These are phyloP conservation scores for Cutaneotrichosporon cavernicola DNA, from an alignment of 1,284 basidiomycete genomes.

Conservation along the genomic window DNA sequence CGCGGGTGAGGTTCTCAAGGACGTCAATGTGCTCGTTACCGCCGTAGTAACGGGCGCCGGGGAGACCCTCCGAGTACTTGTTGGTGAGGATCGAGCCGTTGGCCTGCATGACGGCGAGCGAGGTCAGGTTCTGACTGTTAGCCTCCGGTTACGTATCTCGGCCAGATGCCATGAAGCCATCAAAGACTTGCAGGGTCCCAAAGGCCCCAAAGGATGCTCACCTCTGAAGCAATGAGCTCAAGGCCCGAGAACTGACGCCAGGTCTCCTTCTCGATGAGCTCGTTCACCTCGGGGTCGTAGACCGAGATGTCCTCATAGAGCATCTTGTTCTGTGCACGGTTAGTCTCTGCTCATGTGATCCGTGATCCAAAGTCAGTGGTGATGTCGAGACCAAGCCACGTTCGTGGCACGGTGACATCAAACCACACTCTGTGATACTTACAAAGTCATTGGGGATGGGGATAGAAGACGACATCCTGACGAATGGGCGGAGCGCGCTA, in stretches of 20 bases:
- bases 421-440: conserved; percentile 25
- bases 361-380: not conserved
- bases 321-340: conserved; percentile 70
- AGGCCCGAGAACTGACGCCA: conserved; percentile 97
- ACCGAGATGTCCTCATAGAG: conserved; percentile 84
- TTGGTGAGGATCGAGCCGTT: conserved; percentile 99
- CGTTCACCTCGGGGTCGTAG: conserved; percentile 90
- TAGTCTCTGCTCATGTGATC: not conserved
- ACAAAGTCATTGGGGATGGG: conserved; percentile 57
- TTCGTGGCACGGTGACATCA: not conserved
- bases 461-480: conserved; percentile 54
- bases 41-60: conserved; percentile 94
- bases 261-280: conserved; percentile 99
- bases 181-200: not conserved
- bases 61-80: conserved; percentile 96
- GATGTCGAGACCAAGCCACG: not conserved
- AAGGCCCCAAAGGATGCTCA: no score
- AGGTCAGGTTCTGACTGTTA: conserved; percentile 77
- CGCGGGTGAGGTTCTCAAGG: conserved; percentile 90
- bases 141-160: conserved; percentile 18
- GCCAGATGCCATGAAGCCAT: not conserved
- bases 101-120: conserved; percentile 91
- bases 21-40: conserved; percentile 97
- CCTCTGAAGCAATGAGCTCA: conserved; percentile 59
- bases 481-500: conserved; percentile 27